Evolutionary conservation across 768 basidiomycete species (phyloP).

Genomic region (Ephemerocybe angulata): DNA sequence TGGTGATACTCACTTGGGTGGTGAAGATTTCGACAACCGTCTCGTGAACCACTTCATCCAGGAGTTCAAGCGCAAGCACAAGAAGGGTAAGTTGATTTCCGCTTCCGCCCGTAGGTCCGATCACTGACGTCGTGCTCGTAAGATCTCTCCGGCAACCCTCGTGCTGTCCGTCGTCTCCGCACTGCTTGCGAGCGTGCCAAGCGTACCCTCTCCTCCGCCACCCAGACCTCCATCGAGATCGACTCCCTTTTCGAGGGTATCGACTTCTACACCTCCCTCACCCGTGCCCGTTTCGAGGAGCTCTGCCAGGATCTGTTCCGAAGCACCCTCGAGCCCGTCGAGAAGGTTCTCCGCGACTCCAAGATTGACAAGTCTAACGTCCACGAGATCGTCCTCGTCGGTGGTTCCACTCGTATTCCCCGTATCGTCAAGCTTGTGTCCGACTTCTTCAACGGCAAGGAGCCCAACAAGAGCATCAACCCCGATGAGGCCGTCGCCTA

Average conservation of each 20-base stretch:
- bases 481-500: slow-evolving; percentile 99
- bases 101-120: neutral
- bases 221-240: slow-evolving; percentile 96
- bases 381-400: slow-evolving; percentile 96
- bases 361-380: slow-evolving; percentile 97
- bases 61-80: slow-evolving; percentile 97
- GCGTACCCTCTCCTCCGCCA: slow-evolving; percentile 94
- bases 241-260: slow-evolving; percentile 97
- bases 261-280: slow-evolving; percentile 97
- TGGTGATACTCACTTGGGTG: slow-evolving; percentile 97
- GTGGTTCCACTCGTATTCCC: slow-evolving; percentile 98
- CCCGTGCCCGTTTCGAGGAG: slow-evolving; percentile 97
- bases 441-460: slow-evolving; percentile 98
- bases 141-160: slow-evolving; percentile 88
- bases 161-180: slow-evolving; percentile 94
- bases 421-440: slow-evolving; percentile 96
- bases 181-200: slow-evolving; percentile 99
- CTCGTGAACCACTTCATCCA: slow-evolving; percentile 96
- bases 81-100: slow-evolving; percentile 62
- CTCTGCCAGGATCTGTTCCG: slow-evolving; percentile 95
- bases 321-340: slow-evolving; percentile 89
- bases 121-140: slow-evolving; percentile 10
- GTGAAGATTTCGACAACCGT: slow-evolving; percentile 97
- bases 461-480: slow-evolving; percentile 99
- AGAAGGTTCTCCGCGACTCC: slow-evolving; percentile 96